Base-by-base conservation (phyloP, 257 asterid genomes). In the Plantago ovata region DNA sequence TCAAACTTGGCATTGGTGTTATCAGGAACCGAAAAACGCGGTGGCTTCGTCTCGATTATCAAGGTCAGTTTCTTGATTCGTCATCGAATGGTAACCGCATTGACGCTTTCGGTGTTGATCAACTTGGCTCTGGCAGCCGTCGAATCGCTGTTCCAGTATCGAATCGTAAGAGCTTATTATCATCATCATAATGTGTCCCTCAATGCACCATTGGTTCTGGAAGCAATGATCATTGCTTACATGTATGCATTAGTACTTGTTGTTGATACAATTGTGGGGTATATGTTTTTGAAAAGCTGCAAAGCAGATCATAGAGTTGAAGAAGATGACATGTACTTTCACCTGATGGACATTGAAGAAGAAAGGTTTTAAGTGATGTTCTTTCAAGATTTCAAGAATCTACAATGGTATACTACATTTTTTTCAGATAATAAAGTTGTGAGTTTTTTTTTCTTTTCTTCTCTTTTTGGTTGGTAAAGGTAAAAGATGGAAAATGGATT, bases 141-240 rank as follows among this genome's bases (percentile, higher is more conserved):
- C 41, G 93, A 81, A 70, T 82, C 79, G 21, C 69, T 86, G 70
- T 86, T 86, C 51, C 84, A 79, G 15, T 75, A 77, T 68, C 79
- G 95, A 3, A 38, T 86, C n/a, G 54, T 75, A 9, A 59, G 72
- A 60, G 75, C 51, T 47, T 78, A 62, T 61, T 80, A 62, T 61
- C 44, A 62, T 61, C 44, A 38, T 64, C 65, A 20, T 20, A 40
- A 52, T 10, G 13, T 7, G 24, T 62, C 47, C 21, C 43, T 59
- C 16, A n/a, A 43, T 54, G 56, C 68, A n/a, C 66, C 69, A 14
- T 3, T 71, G 42, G 53, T 76, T 45, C 53, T 77, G 10, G 95
- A 86, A 74, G 93, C 78, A 43, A 53, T 71, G 9, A 46, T 86
- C 61, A 60, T 86, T 8, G 84, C 82, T 0, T 83, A 78, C 71